Conservation (phyloP, 2,329 filamentous ascomycete species). For the Neopestalotiopsis rosae region DNA sequence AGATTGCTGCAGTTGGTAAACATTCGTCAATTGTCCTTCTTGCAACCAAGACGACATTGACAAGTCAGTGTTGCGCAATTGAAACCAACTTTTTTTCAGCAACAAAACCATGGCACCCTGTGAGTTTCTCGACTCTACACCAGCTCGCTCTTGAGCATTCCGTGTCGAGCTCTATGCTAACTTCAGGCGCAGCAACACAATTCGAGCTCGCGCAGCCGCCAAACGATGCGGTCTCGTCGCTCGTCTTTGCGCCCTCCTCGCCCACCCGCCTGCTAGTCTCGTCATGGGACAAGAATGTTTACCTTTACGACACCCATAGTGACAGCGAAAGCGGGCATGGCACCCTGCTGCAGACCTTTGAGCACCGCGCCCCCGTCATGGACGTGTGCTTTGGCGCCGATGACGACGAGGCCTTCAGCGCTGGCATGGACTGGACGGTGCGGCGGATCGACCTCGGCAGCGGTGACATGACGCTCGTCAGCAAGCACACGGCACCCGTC, state of each 20-base stretch:
- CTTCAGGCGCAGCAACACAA: constrained; percentile 63
- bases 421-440: constrained; percentile 86
- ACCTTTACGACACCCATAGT: constrained; percentile 78
- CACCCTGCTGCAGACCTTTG: constrained; percentile 73
- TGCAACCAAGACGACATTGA: neutral
- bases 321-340: constrained; percentile 50
- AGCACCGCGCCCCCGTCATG: constrained; percentile 84
- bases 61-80: neutral
- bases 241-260: constrained; percentile 83
- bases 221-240: constrained; percentile 82
- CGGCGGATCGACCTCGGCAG: constrained; percentile 75
- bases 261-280: constrained; percentile 82
- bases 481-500: constrained; percentile 79
- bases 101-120: constrained; percentile 31
- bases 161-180: constrained; percentile 25
- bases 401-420: constrained; percentile 84
- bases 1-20: neutral
- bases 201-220: constrained; percentile 85
- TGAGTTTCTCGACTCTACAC: constrained; percentile 18
- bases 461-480: constrained; percentile 75
- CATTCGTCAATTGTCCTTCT: neutral
- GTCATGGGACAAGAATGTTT: constrained; percentile 92
- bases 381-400: constrained; percentile 89
- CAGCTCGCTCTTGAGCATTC: neutral
- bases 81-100: neutral